phyloP scores from a whole-genome alignment of 1,284 basidiomycete species.

The Apiotrichum siamense region DNA sequence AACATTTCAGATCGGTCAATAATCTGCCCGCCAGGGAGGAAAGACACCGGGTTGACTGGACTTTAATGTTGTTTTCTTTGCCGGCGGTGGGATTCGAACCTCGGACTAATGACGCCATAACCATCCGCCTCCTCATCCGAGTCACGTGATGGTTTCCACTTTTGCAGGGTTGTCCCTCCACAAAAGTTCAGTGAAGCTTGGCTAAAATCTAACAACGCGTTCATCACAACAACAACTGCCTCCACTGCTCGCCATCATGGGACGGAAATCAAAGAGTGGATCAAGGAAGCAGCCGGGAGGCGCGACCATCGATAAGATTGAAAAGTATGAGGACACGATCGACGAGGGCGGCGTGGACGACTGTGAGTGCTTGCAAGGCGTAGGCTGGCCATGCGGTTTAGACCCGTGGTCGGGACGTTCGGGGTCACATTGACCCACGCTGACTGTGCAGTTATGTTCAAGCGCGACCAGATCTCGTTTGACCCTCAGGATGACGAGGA shows the following conservation, averaged over 20 bases:
- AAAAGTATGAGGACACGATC: slow-evolving; percentile 46
- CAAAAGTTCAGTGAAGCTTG: slow-evolving; percentile 13
- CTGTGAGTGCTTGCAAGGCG: slow-evolving; percentile 32
- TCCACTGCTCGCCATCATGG: slow-evolving; percentile 9
- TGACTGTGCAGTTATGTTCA: slow-evolving; percentile 42
- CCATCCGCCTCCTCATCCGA: too few relatives aligned
- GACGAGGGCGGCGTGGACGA: slow-evolving; percentile 48
- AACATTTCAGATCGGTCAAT: too few relatives aligned
- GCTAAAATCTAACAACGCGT: slow-evolving; percentile 11
- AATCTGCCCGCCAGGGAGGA: too few relatives aligned
- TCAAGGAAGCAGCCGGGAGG: slow-evolving; percentile 34
- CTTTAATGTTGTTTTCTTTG: too few relatives aligned
- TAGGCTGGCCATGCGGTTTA: slow-evolving; percentile 20
- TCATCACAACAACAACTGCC: not conserved
- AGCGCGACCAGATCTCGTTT: slow-evolving; percentile 70
- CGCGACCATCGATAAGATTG: slow-evolving; percentile 36
- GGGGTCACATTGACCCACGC: slow-evolving; percentile 22
- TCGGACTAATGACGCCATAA: too few relatives aligned
- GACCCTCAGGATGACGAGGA: slow-evolving; percentile 55
- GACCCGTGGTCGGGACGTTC: too few relatives aligned
- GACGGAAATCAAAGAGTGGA: slow-evolving; percentile 36
- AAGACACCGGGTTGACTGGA: not conserved
- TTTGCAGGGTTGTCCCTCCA: not conserved
- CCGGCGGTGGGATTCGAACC: too few relatives aligned
- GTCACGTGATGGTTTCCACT: too few relatives aligned